Base-by-base conservation (phyloP, 1,284 basidiomycete genomes). In the Rhizoctonia solani region DNA sequence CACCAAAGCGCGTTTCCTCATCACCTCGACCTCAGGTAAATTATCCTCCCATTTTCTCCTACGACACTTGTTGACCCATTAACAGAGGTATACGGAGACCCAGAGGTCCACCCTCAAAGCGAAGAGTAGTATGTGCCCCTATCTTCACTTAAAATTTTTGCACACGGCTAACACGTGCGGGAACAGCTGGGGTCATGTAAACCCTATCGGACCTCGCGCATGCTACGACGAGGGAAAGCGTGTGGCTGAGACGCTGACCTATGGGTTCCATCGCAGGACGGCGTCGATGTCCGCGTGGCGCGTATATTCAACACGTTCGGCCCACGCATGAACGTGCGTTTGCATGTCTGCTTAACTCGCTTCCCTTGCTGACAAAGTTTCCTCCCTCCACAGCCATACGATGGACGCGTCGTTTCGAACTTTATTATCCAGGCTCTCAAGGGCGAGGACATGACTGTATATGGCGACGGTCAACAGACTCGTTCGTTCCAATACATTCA, bases 141-240 rank as follows among this genome's bases (percentile, higher is more conserved):
- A 21, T 29, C 21, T 49, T 58, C 23, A 34, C 25, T 23, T 8
- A 23, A 9, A 23, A n/a, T 25, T 25, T 30, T 16, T 39, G 37
- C 52, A 39, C 42, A 39, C 34, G 42, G 27, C 37, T 54, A 27
- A 55, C 41, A 46, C 54, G 59, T 29, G 42, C 25, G 11, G 19
- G 30, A n/a, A 23, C 61, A 93, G 91, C 79, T 97, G 95, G 95
- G 95, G 96, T 53, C 90, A 98, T 77, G 96, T 98, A 74, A 98
- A 98, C 81, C 94, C 94, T 50, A 97, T 95, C 72, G 95, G 96
- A 29, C 93, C 93, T 69, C 89, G 96, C 70, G 95, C 96, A 34
- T 98, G 96, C 79, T 99, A 99, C 77, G 96, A 99, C 75, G 96
- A 99, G 81, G 96, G 93, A 59, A 96, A 96, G 80, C 92, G 93